Percentiles rank a stretch among this genome's conserved stretches.
Conservation (phyloP, 192 early-diverging fungal species). For the Podochytrium sp. region DNA sequence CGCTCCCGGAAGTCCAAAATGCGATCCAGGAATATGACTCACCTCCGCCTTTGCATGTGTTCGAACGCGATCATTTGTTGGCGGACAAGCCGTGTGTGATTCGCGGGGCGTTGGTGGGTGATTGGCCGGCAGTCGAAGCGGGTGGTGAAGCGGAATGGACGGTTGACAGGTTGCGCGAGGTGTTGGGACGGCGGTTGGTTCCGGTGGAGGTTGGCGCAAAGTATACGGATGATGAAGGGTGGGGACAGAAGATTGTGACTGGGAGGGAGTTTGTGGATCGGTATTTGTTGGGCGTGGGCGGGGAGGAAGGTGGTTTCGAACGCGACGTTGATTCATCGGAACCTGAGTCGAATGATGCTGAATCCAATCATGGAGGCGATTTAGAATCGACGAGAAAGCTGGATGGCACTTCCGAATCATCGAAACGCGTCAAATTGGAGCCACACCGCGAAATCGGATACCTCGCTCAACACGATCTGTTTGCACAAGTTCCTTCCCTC, state of each 20-base stretch:
- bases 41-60: background rate
- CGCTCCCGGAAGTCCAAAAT: too few species aligned
- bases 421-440: background rate
- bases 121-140: conserved; percentile 71
- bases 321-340: background rate
- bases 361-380: background rate
- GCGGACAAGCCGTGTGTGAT: conserved; percentile 51
- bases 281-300: conserved; percentile 14
- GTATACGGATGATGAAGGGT: conserved; percentile 77
- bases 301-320: background rate
- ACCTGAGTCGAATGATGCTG: background rate
- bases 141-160: conserved; percentile 51
- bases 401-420: background rate
- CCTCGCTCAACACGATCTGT: conserved; percentile 86
- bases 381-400: background rate
- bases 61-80: background rate
- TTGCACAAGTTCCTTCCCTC: conserved; percentile 74
- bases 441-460: conserved; percentile 52
- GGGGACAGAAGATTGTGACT: conserved; percentile 75
- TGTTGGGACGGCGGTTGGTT: conserved; percentile 58
- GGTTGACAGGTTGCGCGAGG: conserved; percentile 1
- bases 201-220: conserved; percentile 81
- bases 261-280: conserved; percentile 73
- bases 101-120: conserved; percentile 48
- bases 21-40: background rate